phyloP scores from a whole-genome alignment of 2,329 filamentous ascomycete species.

The Pezicula radicicola region DNA sequence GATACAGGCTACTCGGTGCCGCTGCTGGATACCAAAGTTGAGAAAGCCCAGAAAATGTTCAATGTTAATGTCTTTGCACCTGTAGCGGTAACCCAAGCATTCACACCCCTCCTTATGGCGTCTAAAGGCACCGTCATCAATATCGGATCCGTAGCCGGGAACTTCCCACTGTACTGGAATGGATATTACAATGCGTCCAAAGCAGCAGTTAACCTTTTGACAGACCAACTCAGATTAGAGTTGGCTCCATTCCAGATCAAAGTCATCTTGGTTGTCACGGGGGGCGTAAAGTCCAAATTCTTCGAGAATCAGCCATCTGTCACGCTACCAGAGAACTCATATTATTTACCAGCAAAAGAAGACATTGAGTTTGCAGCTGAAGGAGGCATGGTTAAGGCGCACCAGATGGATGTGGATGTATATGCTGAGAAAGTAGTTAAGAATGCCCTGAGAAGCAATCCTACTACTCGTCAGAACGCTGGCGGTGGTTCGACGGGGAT shows the following conservation, averaged over 20 bases:
- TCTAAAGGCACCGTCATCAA: conserved; percentile 40
- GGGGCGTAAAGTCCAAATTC: conserved; percentile 16
- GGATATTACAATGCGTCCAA: conserved; percentile 22
- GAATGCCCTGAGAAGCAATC: conserved; percentile 18
- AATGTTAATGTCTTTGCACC: conserved; percentile 30
- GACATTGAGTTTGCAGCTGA: conserved; percentile 11
- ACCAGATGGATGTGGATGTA: conserved; percentile 8
- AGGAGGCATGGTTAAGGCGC: conserved; percentile 2
- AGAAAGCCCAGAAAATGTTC: conserved; percentile 24
- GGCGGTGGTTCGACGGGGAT: conserved; percentile 10
- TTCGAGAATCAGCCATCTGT: conserved; percentile 14
- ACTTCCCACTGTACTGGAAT: conserved; percentile 11
- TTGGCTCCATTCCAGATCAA: conserved; percentile 17
- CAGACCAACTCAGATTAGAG: conserved; percentile 16
- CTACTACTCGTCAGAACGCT: conserved; percentile 15
- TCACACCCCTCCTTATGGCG: conserved; percentile 21
- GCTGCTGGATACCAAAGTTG: conserved; percentile 28
- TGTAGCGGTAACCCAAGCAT: conserved; percentile 28
- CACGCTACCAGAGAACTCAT: conserved; percentile 11
- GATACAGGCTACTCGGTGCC: conserved; percentile 22
- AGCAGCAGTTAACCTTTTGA: conserved; percentile 14
- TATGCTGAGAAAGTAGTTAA: conserved; percentile 17
- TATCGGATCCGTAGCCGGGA: conserved; percentile 32
- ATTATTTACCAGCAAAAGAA: conserved; percentile 15
- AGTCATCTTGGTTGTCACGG: conserved; percentile 16